A percentile compares a stretch with the other conserved stretches of the same genome.
Evolutionary conservation across 1,139 yeast genomes (phyloP).

Genomic region (Lodderomyces oxycetoniae): DNA sequence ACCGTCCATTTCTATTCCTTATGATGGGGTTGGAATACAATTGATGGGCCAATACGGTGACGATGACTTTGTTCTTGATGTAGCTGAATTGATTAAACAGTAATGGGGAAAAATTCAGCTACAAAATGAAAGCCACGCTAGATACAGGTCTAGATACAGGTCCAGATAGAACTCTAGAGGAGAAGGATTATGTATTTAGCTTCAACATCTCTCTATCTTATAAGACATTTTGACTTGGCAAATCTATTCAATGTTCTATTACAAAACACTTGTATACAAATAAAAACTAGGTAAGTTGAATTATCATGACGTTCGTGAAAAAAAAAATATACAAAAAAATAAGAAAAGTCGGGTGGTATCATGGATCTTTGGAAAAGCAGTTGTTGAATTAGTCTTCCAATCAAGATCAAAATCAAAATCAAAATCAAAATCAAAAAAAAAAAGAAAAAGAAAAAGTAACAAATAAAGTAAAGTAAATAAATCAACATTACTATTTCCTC

Average conservation of each 20-base stretch:
- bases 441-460: too few species aligned
- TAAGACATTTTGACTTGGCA: too few species aligned
- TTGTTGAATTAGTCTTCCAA: slow-evolving; percentile 6
- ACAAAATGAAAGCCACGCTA: too few species aligned
- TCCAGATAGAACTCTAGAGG: too few species aligned
- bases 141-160: too few species aligned
- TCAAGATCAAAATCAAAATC: too few species aligned
- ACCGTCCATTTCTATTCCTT: slow-evolving; percentile 78
- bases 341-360: neutral
- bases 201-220: too few species aligned
- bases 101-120: slow-evolving; percentile 1
- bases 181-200: too few species aligned
- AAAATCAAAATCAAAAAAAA: too few species aligned
- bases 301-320: slow-evolving; percentile 33
- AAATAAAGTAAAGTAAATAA: too few species aligned
- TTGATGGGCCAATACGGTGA: slow-evolving; percentile 83
- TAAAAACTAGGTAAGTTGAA: slow-evolving; percentile 21
- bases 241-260: slow-evolving; percentile 2
- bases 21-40: slow-evolving; percentile 55
- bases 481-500: slow-evolving; percentile 30
- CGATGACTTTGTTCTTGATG: slow-evolving; percentile 55
- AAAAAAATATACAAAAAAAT: neutral
- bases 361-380: neutral
- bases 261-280: neutral
- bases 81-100: slow-evolving; percentile 17